Evolutionary conservation across 768 basidiomycete genomes (phyloP), one percentile per base, ranked within the genome.

Genomic region (Boletus tylopilopsis): DNA sequence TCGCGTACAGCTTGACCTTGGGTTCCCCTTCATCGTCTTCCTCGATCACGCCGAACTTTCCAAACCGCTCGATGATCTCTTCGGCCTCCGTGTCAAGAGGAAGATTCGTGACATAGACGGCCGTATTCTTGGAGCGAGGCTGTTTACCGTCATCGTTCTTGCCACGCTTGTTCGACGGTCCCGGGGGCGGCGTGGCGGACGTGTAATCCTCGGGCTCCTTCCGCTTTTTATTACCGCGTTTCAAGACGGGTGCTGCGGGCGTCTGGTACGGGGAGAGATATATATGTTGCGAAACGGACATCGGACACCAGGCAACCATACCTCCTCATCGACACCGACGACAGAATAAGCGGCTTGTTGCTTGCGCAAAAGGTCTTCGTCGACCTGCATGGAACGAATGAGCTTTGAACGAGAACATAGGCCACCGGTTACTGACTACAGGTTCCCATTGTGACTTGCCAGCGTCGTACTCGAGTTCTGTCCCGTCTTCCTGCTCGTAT

Each of bases 311-410:
- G 43, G 53, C 50, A 55, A 50, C 70, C 83, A 64, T 66, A 91
- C 94, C 72, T 84, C 80, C 75, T 98, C 96, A 64, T 99, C 95
- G 21, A 99, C 94, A 10, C 95, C 96, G 13, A 75, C 76, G 2
- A 99, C 76, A 0, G 92, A 87, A 68, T 99, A 99, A 2, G 93
- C 94, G 1, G 92, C 94, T 73, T 98, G 96, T 66, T 99, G 95
- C 21, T 83, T 84, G 63, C 83, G 85, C 49, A 95, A 57, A 12
- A 90, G 73, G 45, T 94, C 91, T 54, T 95, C 92, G 56, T 93
- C 90, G 29, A 95, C 74, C 94, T 95, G 60, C 7, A 50, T 54
- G 39, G 18, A 21, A 29, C 11, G 45, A 12, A 25, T 58, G 39
- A 58, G 36, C 18, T 41, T 21, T 5, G 34, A 30, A 34, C 12